Base-by-base conservation (phyloP, 2,329 filamentous ascomycete genomes). In the Talaromyces piceae region DNA sequence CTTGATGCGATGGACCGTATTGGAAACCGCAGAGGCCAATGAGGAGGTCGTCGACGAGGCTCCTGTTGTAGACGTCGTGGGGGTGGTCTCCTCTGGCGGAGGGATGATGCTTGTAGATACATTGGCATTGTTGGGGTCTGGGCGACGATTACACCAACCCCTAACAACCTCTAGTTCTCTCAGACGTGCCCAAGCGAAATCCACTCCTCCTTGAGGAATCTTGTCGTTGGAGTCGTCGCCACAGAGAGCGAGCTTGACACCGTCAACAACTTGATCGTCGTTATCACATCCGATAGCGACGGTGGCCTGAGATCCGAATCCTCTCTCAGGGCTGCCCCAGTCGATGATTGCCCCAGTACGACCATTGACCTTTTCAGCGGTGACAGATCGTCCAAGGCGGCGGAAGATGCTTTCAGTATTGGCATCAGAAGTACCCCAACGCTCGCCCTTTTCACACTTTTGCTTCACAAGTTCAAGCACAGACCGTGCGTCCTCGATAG, bases 401-500 rank as follows among this genome's bases (percentile, higher is more conserved):
- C 85, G 87, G 75, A 97, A 98, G 46, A 98, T 82, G 59, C 89
- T 91, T 71, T 98, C 93, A 37, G 83, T 84, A 43, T 83, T 84
- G 2, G 83, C 78, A 41, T 95, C 89, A 46, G 82, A 82, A 0
- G 85, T 86, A 30, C 89, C 93, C 88, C 91, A 98, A 22, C 76
- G 71, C 57, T 87, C 87, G 37, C 93, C 93, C 69, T 88, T 93
- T 67, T 97, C 91, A 67, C 91, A 96, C 68, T 98, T 98, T 64
- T 91, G 85, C 69, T 93, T 95, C 45, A 97, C 83, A 1, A 98
- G 83, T 61, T 97, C 91, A 12, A 98, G 82, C 57, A 90, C 94
- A 2, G 93, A 90, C 57, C 80, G 84, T 12, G 93, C 90, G 67
- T 98, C 93, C 68, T 98, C 93, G 56, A 95, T 79, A 53, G 88